Conservation (phyloP, 495 filamentous ascomycete species). For the Hypoxylon fragiforme region DNA sequence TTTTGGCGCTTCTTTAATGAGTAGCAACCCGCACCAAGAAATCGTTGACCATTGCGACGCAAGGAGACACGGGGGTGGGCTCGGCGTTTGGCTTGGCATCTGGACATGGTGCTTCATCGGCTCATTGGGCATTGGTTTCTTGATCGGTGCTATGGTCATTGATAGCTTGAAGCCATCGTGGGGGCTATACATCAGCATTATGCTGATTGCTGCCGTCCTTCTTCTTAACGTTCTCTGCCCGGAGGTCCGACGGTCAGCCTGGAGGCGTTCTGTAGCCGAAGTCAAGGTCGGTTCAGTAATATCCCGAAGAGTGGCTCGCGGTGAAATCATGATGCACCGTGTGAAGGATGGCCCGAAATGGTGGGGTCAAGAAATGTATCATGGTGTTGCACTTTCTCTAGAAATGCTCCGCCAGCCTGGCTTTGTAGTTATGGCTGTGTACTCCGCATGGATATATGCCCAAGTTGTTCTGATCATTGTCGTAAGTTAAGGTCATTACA, state of each 20-base stretch:
- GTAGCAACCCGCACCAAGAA: conserved; percentile 70
- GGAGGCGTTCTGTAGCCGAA: conserved; percentile 66
- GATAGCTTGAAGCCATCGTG: conserved; percentile 61
- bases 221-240: conserved; percentile 67
- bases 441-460: conserved; percentile 76
- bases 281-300: conserved; percentile 57
- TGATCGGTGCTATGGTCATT: conserved; percentile 68
- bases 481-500: conserved; percentile 40
- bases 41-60: conserved; percentile 63
- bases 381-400: conserved; percentile 65
- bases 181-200: conserved; percentile 73
- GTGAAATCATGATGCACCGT: conserved; percentile 76
- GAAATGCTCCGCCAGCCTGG: conserved; percentile 73
- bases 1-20: conserved; percentile 73
- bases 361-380: conserved; percentile 75
- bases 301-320: conserved; percentile 63
- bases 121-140: conserved; percentile 67
- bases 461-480: conserved; percentile 70
- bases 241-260: conserved; percentile 65
- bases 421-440: conserved; percentile 69
- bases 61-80: conserved; percentile 70
- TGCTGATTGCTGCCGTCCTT: conserved; percentile 62
- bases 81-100: conserved; percentile 76
- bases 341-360: conserved; percentile 66
- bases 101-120: conserved; percentile 76